Evolutionary conservation across 805 yeast genomes (phyloP), one percentile per base, ranked within the genome.

Genomic region (Hanseniaspora lachancei): DNA sequence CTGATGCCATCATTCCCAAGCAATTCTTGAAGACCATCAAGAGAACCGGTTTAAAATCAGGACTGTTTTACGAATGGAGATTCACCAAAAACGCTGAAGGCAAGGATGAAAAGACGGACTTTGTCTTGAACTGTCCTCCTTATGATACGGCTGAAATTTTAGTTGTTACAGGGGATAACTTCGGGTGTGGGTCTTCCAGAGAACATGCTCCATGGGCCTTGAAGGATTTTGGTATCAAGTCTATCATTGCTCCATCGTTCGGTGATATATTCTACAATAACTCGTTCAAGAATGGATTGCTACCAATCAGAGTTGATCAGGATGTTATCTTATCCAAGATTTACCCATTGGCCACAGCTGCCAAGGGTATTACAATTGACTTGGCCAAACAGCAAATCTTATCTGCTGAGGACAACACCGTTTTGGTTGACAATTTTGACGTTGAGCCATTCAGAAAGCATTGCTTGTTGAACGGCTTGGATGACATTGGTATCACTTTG

Each of bases 151-250:
- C 97, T 21, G 82, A 85, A 70, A 83, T 91, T 62, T 74, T 93
- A 61, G 84, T 91, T 62, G 95, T 89, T 58, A 81, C 95, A 44
- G 98, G 98, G 69, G 95, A 87, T 68, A 93, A 93, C 76, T 93
- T 93, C 68, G 98, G 98, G 62, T 93, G 98, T 75, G 98, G 98
- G 65, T 89, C 97, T 42, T 89, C 97, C 1, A 87, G 98, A 78
- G 98, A 93, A 72, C 98, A 93, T 66, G 98, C 98, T 36, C 97
- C 98, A 57, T 93, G 98, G 98, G 97, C 98, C 2, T 77, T 93
- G 62, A 89, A 89, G 65, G 98, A 93, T 72, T 93, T 93, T 66
- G 98, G 98, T 71, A 89, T 93, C 70, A 84, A 86, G 70, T 84
- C 91, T 60, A 86, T 93, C 66, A 89, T 93, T 70, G 97, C 97